Conservation (phyloP, 495 filamentous ascomycete genomes). For the Xylaria nigripes region DNA sequence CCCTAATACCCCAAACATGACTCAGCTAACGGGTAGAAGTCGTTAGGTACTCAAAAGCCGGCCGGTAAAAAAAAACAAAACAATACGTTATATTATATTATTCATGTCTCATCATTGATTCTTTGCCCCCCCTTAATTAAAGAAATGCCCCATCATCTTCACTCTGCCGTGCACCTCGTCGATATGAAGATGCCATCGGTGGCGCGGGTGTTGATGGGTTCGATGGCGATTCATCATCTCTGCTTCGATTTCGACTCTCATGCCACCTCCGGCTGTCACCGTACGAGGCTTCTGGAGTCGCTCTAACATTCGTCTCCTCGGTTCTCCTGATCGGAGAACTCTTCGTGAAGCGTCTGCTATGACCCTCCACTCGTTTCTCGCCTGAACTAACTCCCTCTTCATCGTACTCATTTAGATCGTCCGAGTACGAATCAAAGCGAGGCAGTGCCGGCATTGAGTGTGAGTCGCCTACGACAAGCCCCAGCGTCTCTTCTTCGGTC, state of each 20-base stretch:
- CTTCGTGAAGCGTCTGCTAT: conserved; percentile 36
- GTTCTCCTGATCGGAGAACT: conserved; percentile 19
- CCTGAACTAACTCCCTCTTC: conserved; percentile 27
- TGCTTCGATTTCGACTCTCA: conserved; percentile 15
- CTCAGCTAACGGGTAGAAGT: conserved; percentile 4
- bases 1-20: neutral
- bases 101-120: conserved; percentile 24
- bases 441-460: conserved; percentile 34
- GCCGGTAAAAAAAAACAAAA: conserved; percentile 8
- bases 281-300: conserved; percentile 14
- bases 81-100: conserved; percentile 15
- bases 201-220: conserved; percentile 19
- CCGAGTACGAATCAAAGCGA: conserved; percentile 28
- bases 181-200: conserved; percentile 16
- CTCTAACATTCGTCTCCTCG: conserved; percentile 10
- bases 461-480: conserved; percentile 73
- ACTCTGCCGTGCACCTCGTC: conserved; percentile 11
- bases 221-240: conserved; percentile 11
- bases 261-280: conserved; percentile 17
- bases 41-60: conserved; percentile 1
- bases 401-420: conserved; percentile 19
- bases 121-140: conserved; percentile 1
- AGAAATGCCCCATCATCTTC: conserved; percentile 21
- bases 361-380: conserved; percentile 28
- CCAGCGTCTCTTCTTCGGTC: conserved; percentile 84